Evolutionary conservation across 441 rosid genomes (phyloP), one percentile per base, ranked within the genome.

Genomic region (Erodium moschatum): DNA sequence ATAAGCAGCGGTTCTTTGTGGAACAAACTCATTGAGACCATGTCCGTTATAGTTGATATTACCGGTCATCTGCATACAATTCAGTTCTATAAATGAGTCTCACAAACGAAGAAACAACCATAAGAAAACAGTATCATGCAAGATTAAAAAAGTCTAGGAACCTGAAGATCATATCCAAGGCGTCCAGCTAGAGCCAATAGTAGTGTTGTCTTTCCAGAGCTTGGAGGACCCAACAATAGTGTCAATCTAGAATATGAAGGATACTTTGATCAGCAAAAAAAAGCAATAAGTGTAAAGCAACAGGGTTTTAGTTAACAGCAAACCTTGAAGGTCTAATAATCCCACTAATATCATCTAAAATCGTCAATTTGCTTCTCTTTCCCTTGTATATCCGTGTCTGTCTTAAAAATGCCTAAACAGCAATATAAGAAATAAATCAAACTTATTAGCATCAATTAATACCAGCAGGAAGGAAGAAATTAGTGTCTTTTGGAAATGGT

Each of bases 181-280:
- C 97, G 92, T 68, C 97, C 98, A 67, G 97, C 97, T 62, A 94
- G 89, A 70, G 97, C 96, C 85, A 91, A 74, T 69, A 94, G 89
- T n/a, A 94, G 67, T 0, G 94, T 89, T 6, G 98, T 94, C 86
- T 94, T 94, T 70, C 98, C 98, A 3, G 97, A 89, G 88, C 97
- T 89, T 40, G 98, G 98, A 81, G 98, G 98, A 70, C 98, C 98
- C 78, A 94, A 80, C 50, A 94, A 74, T 69, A 94, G 86, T 24
- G 98, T 94, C 76, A 94, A 79, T 79, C 98, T 94, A 74, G 65
- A 77, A 38, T 67, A 54, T 33, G 72, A 70, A 0, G 58, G 19
- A 33, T 29, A 5, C 20, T 48, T 48, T 48, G 2, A 50, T 33
- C 42, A 9, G 24, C 13, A 33, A 70, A 71, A 8, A 65, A 74